A percentile compares a stretch with the other conserved stretches of the same genome.
Conservation (phyloP, 805 yeast species). For the Tetrapisispora namnaoensis region DNA sequence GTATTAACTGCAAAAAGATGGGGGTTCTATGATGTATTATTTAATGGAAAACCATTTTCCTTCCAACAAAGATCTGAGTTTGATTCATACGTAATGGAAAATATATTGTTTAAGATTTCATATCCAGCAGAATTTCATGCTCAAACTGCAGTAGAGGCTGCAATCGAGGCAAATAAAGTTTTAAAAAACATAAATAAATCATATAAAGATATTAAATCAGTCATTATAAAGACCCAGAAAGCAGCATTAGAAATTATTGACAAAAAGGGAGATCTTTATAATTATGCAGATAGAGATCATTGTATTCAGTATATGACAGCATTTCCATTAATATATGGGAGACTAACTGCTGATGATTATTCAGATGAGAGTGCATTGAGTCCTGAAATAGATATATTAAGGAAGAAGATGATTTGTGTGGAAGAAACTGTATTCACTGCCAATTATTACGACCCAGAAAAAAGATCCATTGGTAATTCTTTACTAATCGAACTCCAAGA, state of each 20-base stretch:
- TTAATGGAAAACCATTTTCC: conserved; percentile 41
- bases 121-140: conserved; percentile 61
- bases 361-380: conserved; percentile 41
- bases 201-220: conserved; percentile 38
- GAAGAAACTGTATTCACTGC: conserved; percentile 39
- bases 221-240: conserved; percentile 48
- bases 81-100: conserved; percentile 55
- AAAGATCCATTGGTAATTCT: conserved; percentile 51
- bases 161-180: conserved; percentile 35
- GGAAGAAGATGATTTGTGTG: conserved; percentile 45
- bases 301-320: conserved; percentile 59
- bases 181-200: conserved; percentile 35
- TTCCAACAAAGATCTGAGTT: conserved; percentile 39
- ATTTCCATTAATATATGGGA: conserved; percentile 44
- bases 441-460: conserved; percentile 48
- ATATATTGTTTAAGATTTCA: conserved; percentile 49
- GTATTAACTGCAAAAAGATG: conserved; percentile 48
- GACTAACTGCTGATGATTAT: conserved; percentile 50
- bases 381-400: conserved; percentile 42
- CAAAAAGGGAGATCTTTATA: conserved; percentile 49
- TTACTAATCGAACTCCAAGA: conserved; percentile 41
- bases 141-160: conserved; percentile 55
- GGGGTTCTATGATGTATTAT: conserved; percentile 57
- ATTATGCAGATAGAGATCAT: conserved; percentile 58
- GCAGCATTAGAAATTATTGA: conserved; percentile 54